A percentile compares a stretch with the other conserved stretches of the same genome.
Evolutionary conservation across 306 rosid species (phyloP).

Genomic region (Mimosa pudica): DNA sequence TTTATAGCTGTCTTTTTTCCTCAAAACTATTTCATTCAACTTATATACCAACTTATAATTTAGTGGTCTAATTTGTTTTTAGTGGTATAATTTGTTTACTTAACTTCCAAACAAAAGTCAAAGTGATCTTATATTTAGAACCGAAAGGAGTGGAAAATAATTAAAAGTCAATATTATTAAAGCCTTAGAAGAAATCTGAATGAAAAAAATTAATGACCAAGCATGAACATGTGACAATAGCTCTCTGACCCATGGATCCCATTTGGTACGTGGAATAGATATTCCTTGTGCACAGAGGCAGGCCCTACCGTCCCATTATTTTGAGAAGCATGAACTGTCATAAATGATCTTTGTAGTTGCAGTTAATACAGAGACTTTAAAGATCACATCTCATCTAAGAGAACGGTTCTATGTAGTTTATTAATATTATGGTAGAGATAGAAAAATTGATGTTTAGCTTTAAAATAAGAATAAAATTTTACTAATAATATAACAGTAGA

Average conservation of each 20-base stretch:
- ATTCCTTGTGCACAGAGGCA: background rate
- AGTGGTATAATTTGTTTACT: too few species aligned
- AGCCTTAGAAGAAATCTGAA: background rate
- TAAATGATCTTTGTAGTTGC: background rate
- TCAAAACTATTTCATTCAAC: too few species aligned
- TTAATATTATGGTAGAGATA: background rate
- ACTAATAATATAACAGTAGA: background rate
- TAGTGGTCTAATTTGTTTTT: too few species aligned
- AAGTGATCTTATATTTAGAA: too few species aligned
- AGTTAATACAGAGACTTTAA: background rate
- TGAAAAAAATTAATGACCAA: background rate
- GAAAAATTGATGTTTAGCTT: background rate
- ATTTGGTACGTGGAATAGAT: background rate
- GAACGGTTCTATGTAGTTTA: background rate
- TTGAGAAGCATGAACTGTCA: background rate
- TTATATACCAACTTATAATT: too few species aligned
- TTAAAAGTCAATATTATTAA: background rate
- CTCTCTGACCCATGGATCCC: background rate
- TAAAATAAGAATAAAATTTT: background rate
- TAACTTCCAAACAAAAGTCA: too few species aligned
- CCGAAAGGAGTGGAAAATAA: too few species aligned
- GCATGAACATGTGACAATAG: background rate
- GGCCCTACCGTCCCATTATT: background rate
- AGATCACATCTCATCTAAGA: background rate
- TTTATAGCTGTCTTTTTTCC: too few species aligned